These are phyloP conservation scores for Lobosporangium transversale DNA, from an alignment of 192 early-diverging fungal genomes.

Conservation along the genomic window DNA sequence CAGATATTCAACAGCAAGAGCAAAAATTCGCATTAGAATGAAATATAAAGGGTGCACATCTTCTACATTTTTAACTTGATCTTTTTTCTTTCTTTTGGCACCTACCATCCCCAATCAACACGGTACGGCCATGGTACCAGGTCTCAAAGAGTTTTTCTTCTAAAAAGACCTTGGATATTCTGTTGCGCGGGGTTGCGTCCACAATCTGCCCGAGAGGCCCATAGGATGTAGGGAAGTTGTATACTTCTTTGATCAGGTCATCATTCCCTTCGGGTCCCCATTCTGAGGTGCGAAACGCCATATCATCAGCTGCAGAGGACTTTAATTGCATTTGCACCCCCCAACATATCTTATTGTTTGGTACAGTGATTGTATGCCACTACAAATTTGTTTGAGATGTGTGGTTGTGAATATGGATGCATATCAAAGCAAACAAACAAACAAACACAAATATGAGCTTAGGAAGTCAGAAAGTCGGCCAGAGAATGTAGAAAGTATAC, in stretches of 20 bases:
- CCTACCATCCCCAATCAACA: conserved; percentile 43
- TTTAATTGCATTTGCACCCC: conserved; percentile 9
- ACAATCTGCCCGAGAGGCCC: conserved; percentile 19
- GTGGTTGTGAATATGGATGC: no score
- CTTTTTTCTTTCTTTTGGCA: not conserved
- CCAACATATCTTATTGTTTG: conserved; percentile 25
- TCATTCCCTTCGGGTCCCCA: conserved; percentile 20
- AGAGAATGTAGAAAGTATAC: no score
- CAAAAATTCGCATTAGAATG: no score
- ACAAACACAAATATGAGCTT: not conserved
- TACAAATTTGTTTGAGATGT: not conserved
- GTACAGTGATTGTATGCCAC: conserved; percentile 29
- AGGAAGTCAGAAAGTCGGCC: not conserved
- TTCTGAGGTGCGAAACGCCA: conserved; percentile 18
- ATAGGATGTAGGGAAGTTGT: conserved; percentile 7
- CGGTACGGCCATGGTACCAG: conserved; percentile 3
- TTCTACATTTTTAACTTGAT: not conserved
- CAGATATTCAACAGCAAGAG: no score
- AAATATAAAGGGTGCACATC: no score
- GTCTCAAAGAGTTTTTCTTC: no score
- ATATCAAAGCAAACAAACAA: not conserved
- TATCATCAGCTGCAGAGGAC: not conserved
- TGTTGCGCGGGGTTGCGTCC: conserved; percentile 14
- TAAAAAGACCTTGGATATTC: conserved; percentile 37
- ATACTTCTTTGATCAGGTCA: conserved; percentile 15